These are phyloP conservation scores for Astragalus membranaceus DNA, from an alignment of 306 rosid species.

Conservation along the genomic window DNA sequence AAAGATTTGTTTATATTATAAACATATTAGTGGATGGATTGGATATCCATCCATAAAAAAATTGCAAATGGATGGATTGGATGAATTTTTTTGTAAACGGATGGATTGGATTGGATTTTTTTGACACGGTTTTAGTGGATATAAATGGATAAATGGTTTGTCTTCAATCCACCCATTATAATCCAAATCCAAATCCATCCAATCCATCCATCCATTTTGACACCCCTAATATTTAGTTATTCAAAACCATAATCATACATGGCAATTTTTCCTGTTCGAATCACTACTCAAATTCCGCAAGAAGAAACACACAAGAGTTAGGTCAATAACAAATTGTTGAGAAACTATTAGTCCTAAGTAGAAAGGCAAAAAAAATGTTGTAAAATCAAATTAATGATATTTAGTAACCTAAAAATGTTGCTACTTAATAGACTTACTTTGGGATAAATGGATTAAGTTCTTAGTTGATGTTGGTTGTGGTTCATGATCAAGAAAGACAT, in stretches of 20 bases:
- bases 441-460: slow-evolving; percentile 72
- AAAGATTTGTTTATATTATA: too few species aligned
- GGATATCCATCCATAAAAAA: too few species aligned
- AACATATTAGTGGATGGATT: too few species aligned
- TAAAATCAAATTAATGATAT: neutral
- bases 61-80: too few species aligned
- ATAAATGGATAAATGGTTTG: too few species aligned
- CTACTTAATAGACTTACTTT: slow-evolving; percentile 42
- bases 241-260: slow-evolving; percentile 43
- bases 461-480: slow-evolving; percentile 79
- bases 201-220: too few species aligned
- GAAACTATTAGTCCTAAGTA: neutral
- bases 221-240: slow-evolving; percentile 27
- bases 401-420: neutral
- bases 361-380: too few species aligned
- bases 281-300: slow-evolving; percentile 28
- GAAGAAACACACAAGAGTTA: neutral
- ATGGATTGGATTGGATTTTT: too few species aligned
- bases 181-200: too few species aligned
- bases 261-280: slow-evolving; percentile 37
- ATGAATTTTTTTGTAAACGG: too few species aligned
- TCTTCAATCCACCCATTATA: too few species aligned
- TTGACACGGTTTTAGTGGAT: too few species aligned
- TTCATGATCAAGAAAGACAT: slow-evolving; percentile 41
- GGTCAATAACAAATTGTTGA: neutral